Evolutionary conservation across 2,329 filamentous ascomycete species (phyloP).

Genomic region (Clarireedia sp.): DNA sequence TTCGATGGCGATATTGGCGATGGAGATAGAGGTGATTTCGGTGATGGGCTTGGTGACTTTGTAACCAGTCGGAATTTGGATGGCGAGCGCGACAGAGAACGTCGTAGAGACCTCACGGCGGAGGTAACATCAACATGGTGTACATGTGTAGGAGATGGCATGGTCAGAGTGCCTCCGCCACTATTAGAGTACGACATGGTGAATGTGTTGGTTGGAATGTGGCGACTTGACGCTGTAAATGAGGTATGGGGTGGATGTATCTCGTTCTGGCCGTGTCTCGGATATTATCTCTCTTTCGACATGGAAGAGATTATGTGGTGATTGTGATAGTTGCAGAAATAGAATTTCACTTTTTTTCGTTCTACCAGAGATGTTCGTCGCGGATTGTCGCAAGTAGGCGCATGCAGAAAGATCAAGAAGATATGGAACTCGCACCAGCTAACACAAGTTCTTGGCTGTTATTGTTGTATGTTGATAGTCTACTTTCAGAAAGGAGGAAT

Average conservation of each 20-base stretch:
- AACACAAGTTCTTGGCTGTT: constrained; percentile 5
- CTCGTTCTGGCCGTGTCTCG: neutral
- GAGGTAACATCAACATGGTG: constrained; percentile 77
- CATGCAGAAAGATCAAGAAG: neutral
- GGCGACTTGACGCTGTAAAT: constrained; percentile 9
- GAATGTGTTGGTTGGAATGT: constrained; percentile 18
- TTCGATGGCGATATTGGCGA: constrained; percentile 42
- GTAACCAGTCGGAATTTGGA: constrained; percentile 71
- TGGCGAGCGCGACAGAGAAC: constrained; percentile 87
- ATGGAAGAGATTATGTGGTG: neutral
- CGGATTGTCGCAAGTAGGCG: neutral
- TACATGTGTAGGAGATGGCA: constrained; percentile 77
- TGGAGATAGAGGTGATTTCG: constrained; percentile 51
- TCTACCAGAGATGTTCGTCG: neutral
- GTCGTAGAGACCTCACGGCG: constrained; percentile 73
- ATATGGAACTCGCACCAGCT: neutral
- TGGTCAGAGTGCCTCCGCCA: constrained; percentile 69
- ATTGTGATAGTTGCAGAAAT: neutral
- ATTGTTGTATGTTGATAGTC: constrained; percentile 35
- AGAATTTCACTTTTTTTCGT: constrained; percentile 6
- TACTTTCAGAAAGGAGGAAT: constrained; percentile 3
- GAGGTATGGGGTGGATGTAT: constrained; percentile 4
- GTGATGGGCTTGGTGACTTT: constrained; percentile 35
- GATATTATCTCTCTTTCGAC: constrained; percentile 8
- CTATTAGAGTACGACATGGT: constrained; percentile 51